Conservation (phyloP, 1,284 basidiomycete genomes). For the Melanopsichium pennsylvanicum region DNA sequence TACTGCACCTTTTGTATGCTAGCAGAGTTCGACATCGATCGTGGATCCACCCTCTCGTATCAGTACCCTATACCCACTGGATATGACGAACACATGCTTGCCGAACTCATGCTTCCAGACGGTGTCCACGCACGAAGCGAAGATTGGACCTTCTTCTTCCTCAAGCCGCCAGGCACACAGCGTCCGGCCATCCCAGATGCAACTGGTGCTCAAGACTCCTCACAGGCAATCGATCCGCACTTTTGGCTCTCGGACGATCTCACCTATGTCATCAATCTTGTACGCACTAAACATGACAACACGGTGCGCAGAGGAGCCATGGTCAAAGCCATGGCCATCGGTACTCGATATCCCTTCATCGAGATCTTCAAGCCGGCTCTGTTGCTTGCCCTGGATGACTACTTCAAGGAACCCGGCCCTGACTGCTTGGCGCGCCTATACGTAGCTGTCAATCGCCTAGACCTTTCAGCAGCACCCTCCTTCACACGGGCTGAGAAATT, state of each 20-base stretch:
- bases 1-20: constrained; percentile 59
- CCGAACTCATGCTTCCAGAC: constrained; percentile 97
- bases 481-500: constrained; percentile 84
- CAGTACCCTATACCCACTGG: constrained; percentile 54
- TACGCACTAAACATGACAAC: constrained; percentile 94
- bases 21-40: constrained; percentile 62
- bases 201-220: background rate
- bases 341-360: constrained; percentile 92
- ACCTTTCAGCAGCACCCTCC: constrained; percentile 79
- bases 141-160: constrained; percentile 98
- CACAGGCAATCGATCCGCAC: constrained; percentile 3
- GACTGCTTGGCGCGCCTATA: constrained; percentile 87
- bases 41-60: constrained; percentile 55
- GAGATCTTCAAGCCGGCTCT: constrained; percentile 98
- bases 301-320: constrained; percentile 85
- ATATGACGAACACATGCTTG: constrained; percentile 72
- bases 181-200: constrained; percentile 8
- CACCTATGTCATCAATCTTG: constrained; percentile 87
- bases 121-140: constrained; percentile 91
- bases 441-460: constrained; percentile 90
- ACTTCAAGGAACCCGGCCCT: constrained; percentile 85
- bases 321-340: constrained; percentile 95
- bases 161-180: constrained; percentile 66
- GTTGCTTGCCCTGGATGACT: constrained; percentile 92
- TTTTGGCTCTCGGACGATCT: constrained; percentile 39